These are phyloP conservation scores for Candida ipomoeae DNA, from an alignment of 805 yeast species.

Conservation along the genomic window DNA sequence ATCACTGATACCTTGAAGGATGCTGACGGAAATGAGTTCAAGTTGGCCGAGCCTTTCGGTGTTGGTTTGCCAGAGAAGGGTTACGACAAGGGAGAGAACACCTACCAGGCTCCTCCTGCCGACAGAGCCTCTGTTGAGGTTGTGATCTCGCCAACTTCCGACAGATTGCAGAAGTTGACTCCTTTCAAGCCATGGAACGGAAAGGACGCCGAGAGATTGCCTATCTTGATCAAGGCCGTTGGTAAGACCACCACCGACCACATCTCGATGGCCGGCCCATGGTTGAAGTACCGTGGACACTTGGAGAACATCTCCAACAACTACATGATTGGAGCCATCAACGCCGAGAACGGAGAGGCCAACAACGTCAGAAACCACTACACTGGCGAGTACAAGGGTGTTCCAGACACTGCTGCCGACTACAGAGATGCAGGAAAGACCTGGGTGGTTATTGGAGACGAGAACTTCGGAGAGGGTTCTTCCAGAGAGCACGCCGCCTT, in stretches of 20 bases:
- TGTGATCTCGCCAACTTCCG: conserved; percentile 80
- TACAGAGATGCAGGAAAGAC: conserved; percentile 90
- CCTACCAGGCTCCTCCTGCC: conserved; percentile 95
- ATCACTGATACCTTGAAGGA: conserved; percentile 84
- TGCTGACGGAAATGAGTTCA: conserved; percentile 85
- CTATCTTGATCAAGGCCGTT: conserved; percentile 90
- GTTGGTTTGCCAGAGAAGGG: conserved; percentile 87
- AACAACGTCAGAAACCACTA: conserved; percentile 84
- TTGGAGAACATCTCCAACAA: conserved; percentile 97
- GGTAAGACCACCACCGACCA: conserved; percentile 99
- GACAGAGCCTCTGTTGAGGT: conserved; percentile 76
- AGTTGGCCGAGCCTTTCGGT: conserved; percentile 82
- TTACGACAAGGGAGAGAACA: conserved; percentile 89
- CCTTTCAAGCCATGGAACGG: conserved; percentile 98
- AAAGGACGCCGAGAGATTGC: conserved; percentile 82
- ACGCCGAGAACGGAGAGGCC: conserved; percentile 93
- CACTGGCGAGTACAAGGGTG: conserved; percentile 91
- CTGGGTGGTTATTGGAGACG: conserved; percentile 99
- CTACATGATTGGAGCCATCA: conserved; percentile 99
- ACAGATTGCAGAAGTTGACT: conserved; percentile 90
- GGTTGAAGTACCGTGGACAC: conserved; percentile 99
- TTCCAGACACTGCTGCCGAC: conserved; percentile 93
- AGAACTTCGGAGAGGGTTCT: conserved; percentile 99
- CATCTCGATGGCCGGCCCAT: conserved; percentile 99
- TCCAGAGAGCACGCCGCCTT: conserved; percentile 99